Percentiles rank a stretch among this genome's conserved stretches.
Conservation (phyloP, 345 rosid genomes). For the Lepidium sativum region DNA sequence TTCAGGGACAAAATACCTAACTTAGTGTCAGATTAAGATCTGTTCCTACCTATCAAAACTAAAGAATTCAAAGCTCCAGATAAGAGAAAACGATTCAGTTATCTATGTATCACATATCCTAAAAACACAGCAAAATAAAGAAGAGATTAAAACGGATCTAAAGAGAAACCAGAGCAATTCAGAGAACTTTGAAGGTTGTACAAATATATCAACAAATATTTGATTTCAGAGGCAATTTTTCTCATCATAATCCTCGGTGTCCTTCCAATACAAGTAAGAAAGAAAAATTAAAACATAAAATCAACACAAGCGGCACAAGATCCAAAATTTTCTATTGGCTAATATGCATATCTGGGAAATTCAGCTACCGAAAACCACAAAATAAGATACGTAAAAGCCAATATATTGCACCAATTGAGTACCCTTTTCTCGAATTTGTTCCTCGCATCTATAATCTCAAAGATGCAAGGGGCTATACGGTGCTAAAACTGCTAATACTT, state of each 20-base stretch:
- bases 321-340: conserved; percentile 1
- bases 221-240: conserved; percentile 22
- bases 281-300: not conserved
- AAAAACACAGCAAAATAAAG: not conserved
- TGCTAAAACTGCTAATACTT: conserved; percentile 11
- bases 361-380: conserved; percentile 5
- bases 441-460: conserved; percentile 21
- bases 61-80: not conserved
- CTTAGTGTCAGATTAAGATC: not conserved
- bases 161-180: conserved; percentile 23
- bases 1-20: too few relatives aligned
- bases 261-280: not conserved
- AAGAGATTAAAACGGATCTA: not conserved
- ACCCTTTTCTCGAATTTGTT: conserved; percentile 32
- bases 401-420: conserved; percentile 26
- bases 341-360: not conserved
- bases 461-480: conserved; percentile 30
- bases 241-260: conserved; percentile 25
- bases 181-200: conserved; percentile 35
- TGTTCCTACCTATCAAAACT: not conserved
- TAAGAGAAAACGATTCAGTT: not conserved
- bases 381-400: conserved; percentile 10
- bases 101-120: not conserved
- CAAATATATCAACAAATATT: conserved; percentile 20
- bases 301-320: not conserved